Base-by-base conservation (phyloP, 805 yeast species). In the Groenewaldozyma salmanticensis region DNA sequence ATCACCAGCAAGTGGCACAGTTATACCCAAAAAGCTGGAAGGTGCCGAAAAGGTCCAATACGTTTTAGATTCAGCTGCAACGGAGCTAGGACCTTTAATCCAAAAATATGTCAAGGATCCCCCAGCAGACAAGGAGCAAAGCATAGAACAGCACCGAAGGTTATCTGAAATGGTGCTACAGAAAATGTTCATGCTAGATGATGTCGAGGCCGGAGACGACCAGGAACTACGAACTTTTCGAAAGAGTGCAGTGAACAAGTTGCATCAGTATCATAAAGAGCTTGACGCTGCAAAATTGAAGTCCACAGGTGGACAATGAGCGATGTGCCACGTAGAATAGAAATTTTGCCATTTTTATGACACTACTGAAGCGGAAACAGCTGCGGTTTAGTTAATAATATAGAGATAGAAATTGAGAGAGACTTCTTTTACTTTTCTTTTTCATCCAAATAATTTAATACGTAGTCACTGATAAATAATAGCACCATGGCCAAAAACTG, bases 91-190 rank as follows among this genome's bases (percentile, higher is more conserved):
- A 2, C 43, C 47, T 1, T 57, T 51, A 35, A 37, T 56, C 9
- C 48, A 41, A 5, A 29, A 44, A 31, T 42, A 44, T 32, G 46
- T 47, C 7, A 15, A 18, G 3, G 50, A 56, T 13, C 46, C 51
- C 7, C 51, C 51, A 4, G 33, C 24, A n/a, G 36, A 40, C 16
- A 52, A 55, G 2, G 42, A 45, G 1, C 52, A 47, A 20, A 45
- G 49, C 4, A 49, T 41, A 19, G 55, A 57, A 29, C 57, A 52
- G 46, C 57, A 59, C 48, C 51, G 58, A 19, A 44, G 58, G 13
- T 50, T 59, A n/a, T 45, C 53, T 19, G 66, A 61, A 48, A 37
- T 53, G 38, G 53, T 61, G 22, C 52, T 61, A 17, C 64, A 61
- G 39, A 53, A 52, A 41, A 58, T 58, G 43, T 53, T 61, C 35